Conservation (phyloP, 1,284 basidiomycete species). For the Pseudozyma thailandica region DNA sequence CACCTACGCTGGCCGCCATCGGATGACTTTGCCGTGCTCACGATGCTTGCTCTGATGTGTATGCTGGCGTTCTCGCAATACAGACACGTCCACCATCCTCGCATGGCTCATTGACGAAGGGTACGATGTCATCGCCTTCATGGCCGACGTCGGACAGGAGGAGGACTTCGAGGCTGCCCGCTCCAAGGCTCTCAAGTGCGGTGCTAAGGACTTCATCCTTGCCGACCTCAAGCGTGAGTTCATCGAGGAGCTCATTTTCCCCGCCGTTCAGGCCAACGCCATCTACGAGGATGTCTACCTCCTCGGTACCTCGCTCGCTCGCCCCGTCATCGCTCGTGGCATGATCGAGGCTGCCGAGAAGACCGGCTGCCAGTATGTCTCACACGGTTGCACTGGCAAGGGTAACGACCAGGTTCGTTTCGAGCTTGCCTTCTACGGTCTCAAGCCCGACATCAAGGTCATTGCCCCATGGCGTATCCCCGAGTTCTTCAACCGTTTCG, state of each 20-base stretch:
- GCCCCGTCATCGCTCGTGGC: slow-evolving; percentile 97
- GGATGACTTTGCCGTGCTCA: not conserved
- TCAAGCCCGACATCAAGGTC: slow-evolving; percentile 98
- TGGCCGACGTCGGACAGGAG: slow-evolving; percentile 99
- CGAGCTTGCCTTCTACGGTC: slow-evolving; percentile 97
- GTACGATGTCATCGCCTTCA: slow-evolving; percentile 97
- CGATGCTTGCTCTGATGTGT: not conserved
- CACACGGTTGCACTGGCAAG: slow-evolving; percentile 99
- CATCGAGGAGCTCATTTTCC: slow-evolving; percentile 93
- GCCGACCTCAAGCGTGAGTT: slow-evolving; percentile 95
- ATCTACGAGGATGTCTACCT: slow-evolving; percentile 99
- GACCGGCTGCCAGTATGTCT: slow-evolving; percentile 79
- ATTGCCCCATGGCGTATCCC: slow-evolving; percentile 97
- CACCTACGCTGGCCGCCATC: too few species aligned
- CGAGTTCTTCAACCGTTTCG: slow-evolving; percentile 97
- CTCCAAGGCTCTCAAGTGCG: slow-evolving; percentile 88
- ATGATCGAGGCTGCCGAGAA: slow-evolving; percentile 94
- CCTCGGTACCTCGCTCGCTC: slow-evolving; percentile 95
- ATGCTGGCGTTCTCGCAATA: not conserved
- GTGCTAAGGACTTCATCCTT: slow-evolving; percentile 94
- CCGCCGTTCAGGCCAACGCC: slow-evolving; percentile 96
- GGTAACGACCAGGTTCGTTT: slow-evolving; percentile 99
- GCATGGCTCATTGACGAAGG: slow-evolving; percentile 83
- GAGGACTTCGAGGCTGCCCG: slow-evolving; percentile 97
- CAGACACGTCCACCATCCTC: slow-evolving; percentile 67